Conservation (phyloP, 305 asterid genomes). For the Fraxinus nigra region DNA sequence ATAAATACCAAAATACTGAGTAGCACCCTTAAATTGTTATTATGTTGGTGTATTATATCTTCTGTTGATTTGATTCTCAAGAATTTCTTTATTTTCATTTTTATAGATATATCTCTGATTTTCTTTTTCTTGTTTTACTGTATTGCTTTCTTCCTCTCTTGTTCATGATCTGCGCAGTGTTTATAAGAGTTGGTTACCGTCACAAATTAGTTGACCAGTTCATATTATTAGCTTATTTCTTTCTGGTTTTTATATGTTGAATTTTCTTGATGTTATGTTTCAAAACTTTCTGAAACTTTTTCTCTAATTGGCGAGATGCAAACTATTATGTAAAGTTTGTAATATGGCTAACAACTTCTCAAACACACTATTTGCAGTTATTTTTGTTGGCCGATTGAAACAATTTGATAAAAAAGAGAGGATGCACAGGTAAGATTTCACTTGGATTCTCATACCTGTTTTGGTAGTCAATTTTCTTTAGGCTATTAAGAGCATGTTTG, state of each 20-base stretch:
- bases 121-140: not conserved
- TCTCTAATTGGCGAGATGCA: not conserved
- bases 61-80: not conserved
- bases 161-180: not conserved
- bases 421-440: slow-evolving; percentile 38
- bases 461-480: not conserved
- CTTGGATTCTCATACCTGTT: slow-evolving; percentile 5
- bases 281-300: not conserved
- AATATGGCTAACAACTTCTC: slow-evolving; percentile 18
- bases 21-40: not conserved
- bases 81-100: not conserved
- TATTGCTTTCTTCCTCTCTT: not conserved
- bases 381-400: slow-evolving; percentile 23
- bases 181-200: not conserved
- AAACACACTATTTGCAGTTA: slow-evolving; percentile 27
- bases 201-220: not conserved
- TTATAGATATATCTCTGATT: not conserved
- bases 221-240: not conserved
- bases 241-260: not conserved
- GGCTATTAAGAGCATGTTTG: not conserved
- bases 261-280: not conserved
- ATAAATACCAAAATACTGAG: not conserved
- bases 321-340: slow-evolving; percentile 4
- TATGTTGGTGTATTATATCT: not conserved
- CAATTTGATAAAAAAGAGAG: slow-evolving; percentile 14